Evolutionary conservation across 78 protist genomes (phyloP), one percentile per base, ranked within the genome.

Genomic region (Dictyostelium purpureum): DNA sequence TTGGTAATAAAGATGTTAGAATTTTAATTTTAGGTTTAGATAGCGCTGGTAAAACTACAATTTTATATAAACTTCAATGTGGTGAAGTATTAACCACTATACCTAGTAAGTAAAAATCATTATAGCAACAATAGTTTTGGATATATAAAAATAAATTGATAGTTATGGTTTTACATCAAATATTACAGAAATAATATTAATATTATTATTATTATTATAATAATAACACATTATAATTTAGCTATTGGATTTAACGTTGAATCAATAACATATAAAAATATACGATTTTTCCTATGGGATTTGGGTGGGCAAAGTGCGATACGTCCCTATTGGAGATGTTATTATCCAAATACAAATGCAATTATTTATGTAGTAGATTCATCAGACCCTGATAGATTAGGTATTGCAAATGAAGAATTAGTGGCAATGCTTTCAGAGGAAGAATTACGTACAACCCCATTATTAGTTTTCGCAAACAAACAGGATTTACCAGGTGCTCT

Each of bases 251-350:
- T 99, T 94, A 98, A 98, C 80, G 98, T 99, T 43, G 99, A 99
- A 77, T 96, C 97, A 0, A 96, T 99, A 14, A 74, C 83, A 14
- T 97, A 97, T 97, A 96, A 99, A 49, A 96, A 97, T 79, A 54
- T 98, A 35, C 96, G 92, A 57, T 98, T 98, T 59, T 16, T 79
- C 47, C 87, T 93, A n/a, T 93, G 97, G 97, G 97, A 96, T 73
- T 67, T 96, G 33, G 98, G 98, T 11, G 98, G 98, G 4, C 97
- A 95, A 21, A 52, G 81, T 19, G 87, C 96, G 40, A 96, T 96
- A 40, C 56, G 99, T 12, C 99, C 99, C 0, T 97, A 97, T 94
- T 99, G 99, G 99, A 75, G 99, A 28, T 98, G 99, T 96, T 99
- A 98, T 90, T 99, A 97, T 77, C 96, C 89, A 38, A 96, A 97